phyloP scores from a whole-genome alignment of 345 rosid species.

The Populus simonii region DNA sequence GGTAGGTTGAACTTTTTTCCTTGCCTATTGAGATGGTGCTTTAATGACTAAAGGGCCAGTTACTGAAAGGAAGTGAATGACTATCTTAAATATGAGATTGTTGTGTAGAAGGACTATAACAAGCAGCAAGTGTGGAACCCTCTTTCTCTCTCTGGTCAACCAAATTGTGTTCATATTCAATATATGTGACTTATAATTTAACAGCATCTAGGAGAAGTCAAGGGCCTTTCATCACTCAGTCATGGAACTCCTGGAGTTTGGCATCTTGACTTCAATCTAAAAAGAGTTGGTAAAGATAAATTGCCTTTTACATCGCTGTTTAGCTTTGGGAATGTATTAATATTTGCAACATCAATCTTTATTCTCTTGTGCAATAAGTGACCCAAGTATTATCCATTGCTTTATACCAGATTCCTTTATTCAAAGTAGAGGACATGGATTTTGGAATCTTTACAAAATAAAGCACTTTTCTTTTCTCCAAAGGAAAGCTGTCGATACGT shows the following conservation, averaged over 20 bases:
- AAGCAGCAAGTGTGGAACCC: no score
- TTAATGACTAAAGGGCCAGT: neutral
- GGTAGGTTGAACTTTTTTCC: constrained; percentile 41
- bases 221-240: neutral
- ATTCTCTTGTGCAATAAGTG: neutral
- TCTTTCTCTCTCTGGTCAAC: no score
- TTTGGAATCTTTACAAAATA: neutral
- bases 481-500: neutral
- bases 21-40: neutral
- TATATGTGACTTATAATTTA: no score
- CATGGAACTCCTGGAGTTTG: neutral
- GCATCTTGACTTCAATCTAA: neutral
- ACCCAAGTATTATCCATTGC: neutral
- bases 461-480: neutral
- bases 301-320: neutral
- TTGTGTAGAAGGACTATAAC: neutral
- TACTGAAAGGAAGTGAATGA: neutral
- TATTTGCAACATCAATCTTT: neutral
- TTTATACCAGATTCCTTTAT: neutral
- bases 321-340: neutral
- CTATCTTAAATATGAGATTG: neutral
- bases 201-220: no score
- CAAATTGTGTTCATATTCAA: no score
- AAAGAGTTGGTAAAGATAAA: neutral
- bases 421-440: neutral